phyloP scores from a whole-genome alignment of 1,284 basidiomycete species.

The Apiotrichum domesticum region DNA sequence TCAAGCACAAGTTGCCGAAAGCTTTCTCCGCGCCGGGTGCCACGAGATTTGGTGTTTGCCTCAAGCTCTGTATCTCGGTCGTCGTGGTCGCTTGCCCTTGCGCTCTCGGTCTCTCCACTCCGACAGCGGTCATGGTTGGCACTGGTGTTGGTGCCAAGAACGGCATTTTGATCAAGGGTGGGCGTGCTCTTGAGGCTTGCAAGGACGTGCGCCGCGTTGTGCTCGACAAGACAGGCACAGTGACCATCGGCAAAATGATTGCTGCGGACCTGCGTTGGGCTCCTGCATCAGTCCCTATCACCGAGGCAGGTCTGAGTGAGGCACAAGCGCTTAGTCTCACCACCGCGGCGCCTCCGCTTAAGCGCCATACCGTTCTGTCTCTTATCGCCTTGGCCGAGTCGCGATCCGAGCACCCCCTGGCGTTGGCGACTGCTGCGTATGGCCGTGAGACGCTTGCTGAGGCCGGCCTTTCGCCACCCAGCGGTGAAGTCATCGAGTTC shows the following conservation, averaged over 20 bases:
- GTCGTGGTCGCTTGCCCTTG: slow-evolving; percentile 98
- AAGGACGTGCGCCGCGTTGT: slow-evolving; percentile 73
- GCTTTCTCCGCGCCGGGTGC: slow-evolving; percentile 80
- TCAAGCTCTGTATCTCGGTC: slow-evolving; percentile 97
- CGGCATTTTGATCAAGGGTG: slow-evolving; percentile 97
- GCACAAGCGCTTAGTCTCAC: slow-evolving; percentile 39
- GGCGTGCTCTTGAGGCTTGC: slow-evolving; percentile 86
- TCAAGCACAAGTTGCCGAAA: slow-evolving; percentile 60
- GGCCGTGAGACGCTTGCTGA: slow-evolving; percentile 62
- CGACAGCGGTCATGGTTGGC: slow-evolving; percentile 99
- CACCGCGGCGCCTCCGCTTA: slow-evolving; percentile 39
- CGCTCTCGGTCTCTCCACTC: slow-evolving; percentile 90
- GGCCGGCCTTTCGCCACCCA: slow-evolving; percentile 49
- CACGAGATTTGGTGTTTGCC: slow-evolving; percentile 81
- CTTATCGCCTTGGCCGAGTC: slow-evolving; percentile 83
- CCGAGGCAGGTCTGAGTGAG: slow-evolving; percentile 23
- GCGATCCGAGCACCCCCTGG: slow-evolving; percentile 91
- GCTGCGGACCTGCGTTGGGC: slow-evolving; percentile 75
- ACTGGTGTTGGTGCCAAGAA: slow-evolving; percentile 95
- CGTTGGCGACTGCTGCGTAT: slow-evolving; percentile 79
- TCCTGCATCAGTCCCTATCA: slow-evolving; percentile 30
- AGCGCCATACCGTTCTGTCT: slow-evolving; percentile 61
- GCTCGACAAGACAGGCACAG: slow-evolving; percentile 96
- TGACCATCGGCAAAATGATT: slow-evolving; percentile 77
- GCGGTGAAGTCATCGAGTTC: slow-evolving; percentile 55